These are phyloP conservation scores for Hypoxylon sp. DNA, from an alignment of 2,329 filamentous ascomycete genomes.

Conservation along the genomic window DNA sequence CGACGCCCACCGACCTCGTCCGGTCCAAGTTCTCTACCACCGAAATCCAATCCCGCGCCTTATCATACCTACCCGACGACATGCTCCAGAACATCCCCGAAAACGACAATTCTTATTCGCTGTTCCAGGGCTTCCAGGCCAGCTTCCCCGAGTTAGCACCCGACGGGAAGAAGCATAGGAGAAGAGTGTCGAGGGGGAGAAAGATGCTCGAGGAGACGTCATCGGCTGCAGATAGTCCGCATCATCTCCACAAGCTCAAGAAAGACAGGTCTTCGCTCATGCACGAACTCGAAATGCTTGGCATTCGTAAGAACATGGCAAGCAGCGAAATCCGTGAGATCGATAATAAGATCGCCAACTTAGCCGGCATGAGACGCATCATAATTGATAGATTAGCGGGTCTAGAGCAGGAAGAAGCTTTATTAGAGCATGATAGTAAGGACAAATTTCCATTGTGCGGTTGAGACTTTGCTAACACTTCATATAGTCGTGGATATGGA, in stretches of 20 bases:
- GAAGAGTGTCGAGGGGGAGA: slow-evolving; percentile 78
- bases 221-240: slow-evolving; percentile 66
- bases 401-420: slow-evolving; percentile 89
- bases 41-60: slow-evolving; percentile 93
- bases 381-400: slow-evolving; percentile 87
- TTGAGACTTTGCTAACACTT: slow-evolving; percentile 48
- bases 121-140: slow-evolving; percentile 97
- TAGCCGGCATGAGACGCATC: slow-evolving; percentile 92
- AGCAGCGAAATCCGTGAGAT: slow-evolving; percentile 96
- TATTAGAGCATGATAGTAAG: slow-evolving; percentile 89
- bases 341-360: slow-evolving; percentile 94
- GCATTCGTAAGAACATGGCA: slow-evolving; percentile 96
- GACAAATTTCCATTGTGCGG: not conserved
- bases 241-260: slow-evolving; percentile 78
- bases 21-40: slow-evolving; percentile 88
- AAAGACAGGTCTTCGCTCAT: slow-evolving; percentile 83
- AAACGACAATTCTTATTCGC: slow-evolving; percentile 84
- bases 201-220: slow-evolving; percentile 78
- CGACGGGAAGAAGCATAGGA: slow-evolving; percentile 75
- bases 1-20: slow-evolving; percentile 92
- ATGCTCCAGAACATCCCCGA: slow-evolving; percentile 91
- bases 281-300: slow-evolving; percentile 90
- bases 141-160: slow-evolving; percentile 80
- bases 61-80: slow-evolving; percentile 90
- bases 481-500: slow-evolving; percentile 71